Conservation (phyloP, 2,329 filamentous ascomycete genomes). For the Tolypocladium ovalisporum region DNA sequence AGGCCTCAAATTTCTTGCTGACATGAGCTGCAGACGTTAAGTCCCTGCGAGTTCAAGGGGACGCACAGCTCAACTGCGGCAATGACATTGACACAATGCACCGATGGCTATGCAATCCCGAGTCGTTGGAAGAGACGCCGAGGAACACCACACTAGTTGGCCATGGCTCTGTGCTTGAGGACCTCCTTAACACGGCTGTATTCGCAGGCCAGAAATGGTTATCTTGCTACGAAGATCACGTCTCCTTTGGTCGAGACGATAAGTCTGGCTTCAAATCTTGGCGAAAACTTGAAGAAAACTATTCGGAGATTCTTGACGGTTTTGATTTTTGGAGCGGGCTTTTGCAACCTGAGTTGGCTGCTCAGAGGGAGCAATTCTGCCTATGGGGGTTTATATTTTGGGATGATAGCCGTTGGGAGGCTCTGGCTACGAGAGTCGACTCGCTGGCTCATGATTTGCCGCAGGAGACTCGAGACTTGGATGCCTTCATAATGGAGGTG, state of each 20-base stretch:
- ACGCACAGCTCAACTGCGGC: neutral
- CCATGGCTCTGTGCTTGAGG: neutral
- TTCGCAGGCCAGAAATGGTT: neutral
- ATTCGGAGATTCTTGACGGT: neutral
- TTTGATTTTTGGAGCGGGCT: neutral
- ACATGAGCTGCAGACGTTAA: neutral
- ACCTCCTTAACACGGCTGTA: neutral
- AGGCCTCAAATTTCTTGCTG: too few relatives aligned
- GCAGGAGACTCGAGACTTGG: neutral
- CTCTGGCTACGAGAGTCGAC: neutral
- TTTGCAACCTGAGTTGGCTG: neutral
- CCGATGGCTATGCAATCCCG: neutral
- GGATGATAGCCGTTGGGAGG: neutral
- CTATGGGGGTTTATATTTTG: neutral
- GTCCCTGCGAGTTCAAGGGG: neutral
- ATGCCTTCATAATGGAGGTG: neutral
- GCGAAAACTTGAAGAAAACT: neutral
- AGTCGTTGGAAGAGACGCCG: neutral
- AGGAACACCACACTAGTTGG: neutral
- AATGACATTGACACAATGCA: neutral
- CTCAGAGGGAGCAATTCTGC: neutral
- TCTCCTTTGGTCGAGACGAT: too few relatives aligned
- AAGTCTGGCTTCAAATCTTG: neutral
- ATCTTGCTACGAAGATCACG: too few relatives aligned
- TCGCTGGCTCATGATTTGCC: neutral